Base-by-base conservation (phyloP, 352 stramenopile genomes). In the Blastocystis hominis region DNA sequence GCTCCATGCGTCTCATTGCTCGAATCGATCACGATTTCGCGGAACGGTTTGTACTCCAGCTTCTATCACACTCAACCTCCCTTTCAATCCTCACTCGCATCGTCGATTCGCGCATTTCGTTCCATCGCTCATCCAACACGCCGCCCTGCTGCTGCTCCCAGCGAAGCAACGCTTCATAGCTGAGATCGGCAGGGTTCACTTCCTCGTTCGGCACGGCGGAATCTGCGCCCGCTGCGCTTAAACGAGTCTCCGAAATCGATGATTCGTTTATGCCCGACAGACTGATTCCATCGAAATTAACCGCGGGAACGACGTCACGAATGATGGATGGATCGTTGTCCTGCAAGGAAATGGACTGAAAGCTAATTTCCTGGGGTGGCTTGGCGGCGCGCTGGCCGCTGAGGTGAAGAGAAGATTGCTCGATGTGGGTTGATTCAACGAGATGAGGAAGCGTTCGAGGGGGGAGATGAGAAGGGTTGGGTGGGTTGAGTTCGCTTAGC, bases 101-200 rank as follows among this genome's bases (percentile, higher is more conserved):
- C 50, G 68, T 53, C 9, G 20, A 24, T 9, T 84, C 72, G 42
- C 56, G 50, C 36, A 84, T 40, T 36, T 53, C 20, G 20, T 42
- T 34, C 72, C 72, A 84, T 15, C 54, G 30, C 20, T 84, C 72
- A 34, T 84, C 72, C 56, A 84, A 42, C 50, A 84, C 72, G n/a
- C 72, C 72, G 34, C 56, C 56, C 17, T 84, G 72, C 36, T 63
- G 30, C 34, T 66, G 72, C 17, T 84, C 72, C 72, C 53, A 47
- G 15, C 72, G 47, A n/a, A 84, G 56, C 72, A 84, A 40, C 6
- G 72, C 36, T 24, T 61, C 55, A 34, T 84, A 84, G 50, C 72
- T 84, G 47, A 84, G 59, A 46, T 84, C 50, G 6, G 36, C 72
- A 2, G 55, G n/a, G 68, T 84, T 66, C 24, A 20, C 38, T n/a